Evolutionary conservation across 225 moss, liverwort and hornwort genomes (phyloP), one percentile per base, ranked within the genome.

Genomic region (Antitrichia curtipendula): DNA sequence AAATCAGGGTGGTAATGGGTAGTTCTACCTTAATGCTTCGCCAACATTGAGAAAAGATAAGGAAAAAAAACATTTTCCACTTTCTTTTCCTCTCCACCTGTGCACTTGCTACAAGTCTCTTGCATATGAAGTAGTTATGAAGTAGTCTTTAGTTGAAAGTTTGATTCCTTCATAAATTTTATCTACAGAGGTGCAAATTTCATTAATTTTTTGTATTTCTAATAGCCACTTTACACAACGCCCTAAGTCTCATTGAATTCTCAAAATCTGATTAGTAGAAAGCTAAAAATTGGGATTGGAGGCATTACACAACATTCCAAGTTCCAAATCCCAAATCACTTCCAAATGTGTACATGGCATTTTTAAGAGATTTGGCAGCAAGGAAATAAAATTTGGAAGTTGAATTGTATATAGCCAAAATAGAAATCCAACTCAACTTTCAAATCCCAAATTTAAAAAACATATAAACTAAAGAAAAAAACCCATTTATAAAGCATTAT

Each of bases 11-110:
- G n/a, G n/a, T n/a, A n/a, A n/a, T n/a, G n/a, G n/a, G n/a, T n/a
- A n/a, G n/a, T n/a, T n/a, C n/a, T n/a, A n/a, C n/a, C n/a, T n/a
- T n/a, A n/a, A n/a, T 22, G 11, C 6, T 66, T 66, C 0, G 0
- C 6, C 0, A n/a, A 3, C 0, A 0, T 22, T 4, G 12, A n/a
- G 7, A 66, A 66, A 66, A 22, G 12, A 21, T 12, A n/a, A 21
- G n/a, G 6, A 65, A 65, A 18, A 38, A n/a, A n/a, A 66, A 9
- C 5, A 31, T 25, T 12, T 16, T 21, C 12, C 12, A 66, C 12
- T 38, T 66, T n/a, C 1, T 38, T 13, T 38, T 38, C 13, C 1
- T 2, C 1, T 22, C 7, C 10, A 64, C 10, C 5, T 3, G 5
- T 22, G 12, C 0, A n/a, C 21, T n/a, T 66, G 7, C 23, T 23